A percentile compares a stretch with the other conserved stretches of the same genome.
Conservation (phyloP, 257 asterid genomes). For the Verbascum thapsus region DNA sequence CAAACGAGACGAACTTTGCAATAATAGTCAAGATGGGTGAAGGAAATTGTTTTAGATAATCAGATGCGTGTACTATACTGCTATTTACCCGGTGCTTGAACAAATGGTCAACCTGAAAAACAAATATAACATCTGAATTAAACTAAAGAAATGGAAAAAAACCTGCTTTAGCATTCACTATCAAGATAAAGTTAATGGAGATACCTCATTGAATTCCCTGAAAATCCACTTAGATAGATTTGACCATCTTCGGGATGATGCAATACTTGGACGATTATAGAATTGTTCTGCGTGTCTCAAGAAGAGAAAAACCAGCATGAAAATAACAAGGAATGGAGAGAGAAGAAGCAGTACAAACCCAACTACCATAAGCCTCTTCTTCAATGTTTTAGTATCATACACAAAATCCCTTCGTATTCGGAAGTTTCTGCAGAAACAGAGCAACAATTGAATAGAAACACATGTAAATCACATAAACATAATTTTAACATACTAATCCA, state of each 20-base stretch:
- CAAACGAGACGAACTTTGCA: constrained; percentile 94
- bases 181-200: constrained; percentile 19
- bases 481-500: too few species aligned
- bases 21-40: constrained; percentile 80
- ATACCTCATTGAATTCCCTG: constrained; percentile 98
- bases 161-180: background rate
- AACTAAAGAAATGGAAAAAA: background rate
- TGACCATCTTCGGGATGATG: constrained; percentile 98
- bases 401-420: constrained; percentile 78
- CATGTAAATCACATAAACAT: background rate
- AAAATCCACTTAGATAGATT: constrained; percentile 95
- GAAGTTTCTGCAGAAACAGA: constrained; percentile 69
- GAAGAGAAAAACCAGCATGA: constrained; percentile 95
- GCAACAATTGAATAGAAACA: constrained; percentile 13
- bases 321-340: constrained; percentile 92
- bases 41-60: constrained; percentile 90
- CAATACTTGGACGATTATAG: constrained; percentile 93
- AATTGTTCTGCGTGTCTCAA: constrained; percentile 97
- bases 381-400: constrained; percentile 73
- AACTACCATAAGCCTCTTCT: constrained; percentile 88
- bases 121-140: background rate
- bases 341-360: constrained; percentile 80
- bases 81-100: constrained; percentile 90
- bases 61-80: constrained; percentile 79
- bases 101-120: constrained; percentile 85